Conservation (phyloP, 1,139 yeast genomes). For the Zygosaccharomyces sapae region DNA sequence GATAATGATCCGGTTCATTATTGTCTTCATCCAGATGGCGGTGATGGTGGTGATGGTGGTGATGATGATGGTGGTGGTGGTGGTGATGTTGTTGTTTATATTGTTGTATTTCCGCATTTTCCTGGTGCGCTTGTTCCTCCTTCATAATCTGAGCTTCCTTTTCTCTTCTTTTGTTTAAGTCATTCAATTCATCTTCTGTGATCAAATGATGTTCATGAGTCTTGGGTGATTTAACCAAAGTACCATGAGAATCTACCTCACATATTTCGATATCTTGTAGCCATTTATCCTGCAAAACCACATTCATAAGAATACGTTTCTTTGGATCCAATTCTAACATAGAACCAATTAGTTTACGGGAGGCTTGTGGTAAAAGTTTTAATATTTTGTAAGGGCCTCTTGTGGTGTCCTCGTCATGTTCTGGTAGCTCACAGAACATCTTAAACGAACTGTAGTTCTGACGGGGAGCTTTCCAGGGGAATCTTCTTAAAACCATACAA, state of each 20-base stretch:
- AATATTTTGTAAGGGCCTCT: slow-evolving; percentile 74
- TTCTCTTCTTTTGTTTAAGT: slow-evolving; percentile 26
- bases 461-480: slow-evolving; percentile 74
- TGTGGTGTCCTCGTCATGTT: slow-evolving; percentile 35
- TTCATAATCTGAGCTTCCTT: slow-evolving; percentile 10
- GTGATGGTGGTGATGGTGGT: neutral
- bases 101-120: slow-evolving; percentile 2
- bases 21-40: neutral
- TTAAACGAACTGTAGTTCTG: slow-evolving; percentile 50
- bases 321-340: slow-evolving; percentile 72
- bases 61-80: slow-evolving; percentile 10
- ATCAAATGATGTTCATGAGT: slow-evolving; percentile 55
- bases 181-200: slow-evolving; percentile 47
- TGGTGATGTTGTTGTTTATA: slow-evolving; percentile 10
- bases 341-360: slow-evolving; percentile 64
- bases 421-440: slow-evolving; percentile 41
- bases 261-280: slow-evolving; percentile 42
- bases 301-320: slow-evolving; percentile 64
- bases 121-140: slow-evolving; percentile 6
- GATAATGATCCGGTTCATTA: neutral
- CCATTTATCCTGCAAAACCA: slow-evolving; percentile 68
- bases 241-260: slow-evolving; percentile 38
- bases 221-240: slow-evolving; percentile 23
- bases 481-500: slow-evolving; percentile 66
- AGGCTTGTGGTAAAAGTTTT: slow-evolving; percentile 74